These are phyloP conservation scores for Metarhizium anisopliae DNA, from an alignment of 2,329 filamentous ascomycete genomes.

Conservation along the genomic window DNA sequence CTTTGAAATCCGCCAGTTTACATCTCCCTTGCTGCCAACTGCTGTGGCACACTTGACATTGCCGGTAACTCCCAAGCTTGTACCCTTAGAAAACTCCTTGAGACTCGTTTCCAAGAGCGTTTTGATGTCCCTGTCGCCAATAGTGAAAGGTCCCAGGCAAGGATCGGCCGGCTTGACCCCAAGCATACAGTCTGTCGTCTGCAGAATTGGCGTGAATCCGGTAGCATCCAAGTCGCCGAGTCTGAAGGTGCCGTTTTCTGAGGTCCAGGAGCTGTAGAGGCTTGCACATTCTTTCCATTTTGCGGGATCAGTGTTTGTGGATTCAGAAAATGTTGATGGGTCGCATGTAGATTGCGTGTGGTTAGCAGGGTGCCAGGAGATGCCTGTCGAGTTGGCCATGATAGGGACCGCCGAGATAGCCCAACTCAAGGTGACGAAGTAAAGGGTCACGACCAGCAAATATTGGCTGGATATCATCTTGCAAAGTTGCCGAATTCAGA, in stretches of 20 bases:
- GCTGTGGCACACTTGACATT: constrained; percentile 12
- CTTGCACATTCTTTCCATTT: constrained; percentile 22
- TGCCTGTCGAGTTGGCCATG: constrained; percentile 9
- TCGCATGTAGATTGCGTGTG: constrained; percentile 18
- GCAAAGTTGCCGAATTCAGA: not conserved
- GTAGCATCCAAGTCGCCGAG: constrained; percentile 10
- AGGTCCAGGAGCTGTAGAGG: constrained; percentile 20
- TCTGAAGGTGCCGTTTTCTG: constrained; percentile 21
- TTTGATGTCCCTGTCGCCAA: constrained; percentile 17
- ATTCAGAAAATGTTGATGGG: constrained; percentile 14
- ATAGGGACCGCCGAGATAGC: not conserved
- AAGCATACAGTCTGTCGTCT: constrained; percentile 16
- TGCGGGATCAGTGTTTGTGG: constrained; percentile 14
- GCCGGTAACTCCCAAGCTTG: constrained; percentile 12
- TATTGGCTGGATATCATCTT: not conserved
- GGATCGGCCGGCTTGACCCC: constrained; percentile 14
- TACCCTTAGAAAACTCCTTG: constrained; percentile 11
- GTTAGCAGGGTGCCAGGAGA: constrained; percentile 17
- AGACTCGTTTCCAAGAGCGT: constrained; percentile 13
- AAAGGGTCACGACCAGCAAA: not conserved
- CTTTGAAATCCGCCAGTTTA: constrained; percentile 16
- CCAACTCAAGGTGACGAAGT: not conserved
- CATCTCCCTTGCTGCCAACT: constrained; percentile 8
- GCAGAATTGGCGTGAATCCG: constrained; percentile 15
- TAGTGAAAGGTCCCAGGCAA: constrained; percentile 10